Evolutionary conservation across 192 early-diverging fungal species (phyloP).

Genomic region (Spizellomyces sp.): DNA sequence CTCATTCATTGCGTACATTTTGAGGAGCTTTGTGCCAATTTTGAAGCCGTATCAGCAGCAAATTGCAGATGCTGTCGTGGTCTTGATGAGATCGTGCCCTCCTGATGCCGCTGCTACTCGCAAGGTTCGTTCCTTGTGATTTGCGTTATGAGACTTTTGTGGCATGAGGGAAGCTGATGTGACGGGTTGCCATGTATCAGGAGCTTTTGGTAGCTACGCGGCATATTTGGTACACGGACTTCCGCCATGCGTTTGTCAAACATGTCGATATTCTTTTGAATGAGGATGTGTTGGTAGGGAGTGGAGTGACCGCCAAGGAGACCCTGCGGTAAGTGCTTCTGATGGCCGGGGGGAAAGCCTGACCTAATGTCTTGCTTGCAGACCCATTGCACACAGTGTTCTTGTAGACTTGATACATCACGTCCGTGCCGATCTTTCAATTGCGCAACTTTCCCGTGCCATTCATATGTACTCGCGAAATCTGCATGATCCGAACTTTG

Average conservation of each 20-base stretch:
- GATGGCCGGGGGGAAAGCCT: not conserved
- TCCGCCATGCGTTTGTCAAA: constrained; percentile 83
- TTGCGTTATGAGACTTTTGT: not conserved
- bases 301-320: constrained; percentile 90
- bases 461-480: constrained; percentile 92
- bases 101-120: constrained; percentile 88
- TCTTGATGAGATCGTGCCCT: constrained; percentile 89
- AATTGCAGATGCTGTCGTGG: constrained; percentile 88
- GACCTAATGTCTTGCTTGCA: constrained; percentile 16
- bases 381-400: constrained; percentile 91
- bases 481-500: constrained; percentile 88
- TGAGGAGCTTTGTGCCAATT: constrained; percentile 73
- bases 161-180: not conserved
- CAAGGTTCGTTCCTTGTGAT: constrained; percentile 62
- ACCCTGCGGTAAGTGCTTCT: constrained; percentile 65
- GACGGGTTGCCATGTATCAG: constrained; percentile 28
- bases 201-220: constrained; percentile 94
- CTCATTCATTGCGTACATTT: constrained; percentile 95
- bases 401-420: constrained; percentile 96
- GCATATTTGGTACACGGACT: constrained; percentile 92
- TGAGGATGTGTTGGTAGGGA: constrained; percentile 91
- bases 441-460: constrained; percentile 76
- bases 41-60: constrained; percentile 74
- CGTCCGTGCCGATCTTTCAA: constrained; percentile 82
- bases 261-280: constrained; percentile 92